phyloP scores from a whole-genome alignment of 805 yeast species.

The Wickerhamiella kazuoi region DNA sequence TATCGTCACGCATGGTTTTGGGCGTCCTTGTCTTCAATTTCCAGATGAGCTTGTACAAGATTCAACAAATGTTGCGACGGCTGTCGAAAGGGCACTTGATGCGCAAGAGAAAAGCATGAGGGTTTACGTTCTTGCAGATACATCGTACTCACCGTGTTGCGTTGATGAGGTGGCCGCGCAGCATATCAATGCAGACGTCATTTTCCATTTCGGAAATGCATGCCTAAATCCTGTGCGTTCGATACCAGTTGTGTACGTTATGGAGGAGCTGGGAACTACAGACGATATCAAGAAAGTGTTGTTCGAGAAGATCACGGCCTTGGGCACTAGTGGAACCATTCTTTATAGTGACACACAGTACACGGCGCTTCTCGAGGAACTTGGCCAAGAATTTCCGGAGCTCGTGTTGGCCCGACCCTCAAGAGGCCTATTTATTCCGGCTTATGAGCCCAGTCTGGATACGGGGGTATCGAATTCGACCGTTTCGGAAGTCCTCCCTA shows the following conservation, averaged over 20 bases:
- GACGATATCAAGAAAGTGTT: conserved; percentile 34
- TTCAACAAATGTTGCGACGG: conserved; percentile 47
- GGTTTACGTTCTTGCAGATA: conserved; percentile 81
- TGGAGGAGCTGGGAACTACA: conserved; percentile 34
- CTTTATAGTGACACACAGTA: conserved; percentile 66
- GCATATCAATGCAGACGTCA: conserved; percentile 70
- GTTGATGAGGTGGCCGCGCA: conserved; percentile 94
- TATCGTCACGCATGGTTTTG: conserved; percentile 25
- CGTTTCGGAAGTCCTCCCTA: conserved; percentile 5
- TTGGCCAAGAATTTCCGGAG: conserved; percentile 21
- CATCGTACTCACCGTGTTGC: conserved; percentile 90
- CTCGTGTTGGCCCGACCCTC: conserved; percentile 14
- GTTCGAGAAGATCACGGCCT: conserved; percentile 21
- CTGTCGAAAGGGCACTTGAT: conserved; percentile 16
- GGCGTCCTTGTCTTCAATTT: conserved; percentile 64
- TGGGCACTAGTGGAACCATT: conserved; percentile 23
- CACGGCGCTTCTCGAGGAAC: conserved; percentile 25
- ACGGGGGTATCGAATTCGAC: neutral
- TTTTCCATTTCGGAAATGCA: conserved; percentile 89
- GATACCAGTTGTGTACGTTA: conserved; percentile 59
- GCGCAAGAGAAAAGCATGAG: conserved; percentile 13
- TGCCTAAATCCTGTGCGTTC: conserved; percentile 66
- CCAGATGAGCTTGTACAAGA: conserved; percentile 71
- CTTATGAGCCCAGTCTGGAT: conserved; percentile 1
- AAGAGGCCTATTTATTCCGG: conserved; percentile 10